Evolutionary conservation across 257 asterid genomes (phyloP).

Genomic region (Scutellaria barbata): DNA sequence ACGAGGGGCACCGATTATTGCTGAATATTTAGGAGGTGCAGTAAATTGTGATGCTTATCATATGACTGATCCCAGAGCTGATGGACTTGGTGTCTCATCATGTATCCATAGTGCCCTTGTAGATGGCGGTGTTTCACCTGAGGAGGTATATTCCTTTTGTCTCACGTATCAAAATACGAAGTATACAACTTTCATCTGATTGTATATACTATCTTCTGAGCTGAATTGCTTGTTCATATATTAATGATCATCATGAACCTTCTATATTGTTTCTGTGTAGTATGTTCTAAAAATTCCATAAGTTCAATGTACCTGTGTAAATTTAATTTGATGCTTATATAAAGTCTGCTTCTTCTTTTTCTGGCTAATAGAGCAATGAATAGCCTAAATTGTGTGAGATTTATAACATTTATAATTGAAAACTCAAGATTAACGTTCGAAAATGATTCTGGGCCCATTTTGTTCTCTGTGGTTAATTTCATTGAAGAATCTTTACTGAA

Average conservation of each 20-base stretch:
- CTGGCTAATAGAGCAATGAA: background rate
- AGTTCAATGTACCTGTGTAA: no score
- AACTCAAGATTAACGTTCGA: background rate
- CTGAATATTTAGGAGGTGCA: conserved; percentile 95
- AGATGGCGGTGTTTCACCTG: conserved; percentile 93
- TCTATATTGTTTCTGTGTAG: background rate
- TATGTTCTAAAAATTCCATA: background rate
- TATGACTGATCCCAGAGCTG: conserved; percentile 96
- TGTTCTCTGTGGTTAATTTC: background rate
- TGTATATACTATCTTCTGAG: background rate
- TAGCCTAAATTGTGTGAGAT: background rate
- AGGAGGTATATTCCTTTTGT: conserved; percentile 64
- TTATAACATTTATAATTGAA: background rate
- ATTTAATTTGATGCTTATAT: background rate
- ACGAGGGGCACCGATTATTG: conserved; percentile 87
- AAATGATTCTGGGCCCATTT: conserved; percentile 2
- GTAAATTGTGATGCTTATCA: conserved; percentile 95
- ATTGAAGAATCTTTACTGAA: background rate
- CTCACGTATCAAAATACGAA: background rate
- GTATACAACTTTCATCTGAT: background rate
- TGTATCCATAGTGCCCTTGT: conserved; percentile 75
- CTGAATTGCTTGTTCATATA: background rate
- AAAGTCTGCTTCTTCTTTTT: conserved; percentile 3
- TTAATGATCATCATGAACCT: background rate
- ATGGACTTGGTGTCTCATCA: conserved; percentile 94